Base-by-base conservation (phyloP, 805 yeast genomes). In the Candida piceae region DNA sequence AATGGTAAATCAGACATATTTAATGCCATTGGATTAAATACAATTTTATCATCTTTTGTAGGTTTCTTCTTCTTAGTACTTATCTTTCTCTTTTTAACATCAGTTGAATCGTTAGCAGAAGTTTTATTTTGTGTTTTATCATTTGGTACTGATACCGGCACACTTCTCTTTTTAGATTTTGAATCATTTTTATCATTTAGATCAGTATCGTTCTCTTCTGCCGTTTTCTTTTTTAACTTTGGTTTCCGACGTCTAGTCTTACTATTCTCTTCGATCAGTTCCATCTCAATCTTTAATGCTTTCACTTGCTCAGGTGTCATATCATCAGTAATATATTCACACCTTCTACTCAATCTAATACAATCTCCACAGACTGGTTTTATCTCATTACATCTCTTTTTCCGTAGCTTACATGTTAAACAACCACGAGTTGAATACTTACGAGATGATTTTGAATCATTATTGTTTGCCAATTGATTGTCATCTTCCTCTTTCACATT, bases 341-440 rank as follows among this genome's bases (percentile, higher is more conserved):
- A 75, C 32, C 64, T 58, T 44, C 74, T 67, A 8, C 58, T 50
- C 29, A 75, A 55, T 27, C 80, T 51, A 9, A 20, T 13, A 43
- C 81, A 75, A 46, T 70, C 78, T 1, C 70, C 63, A 49, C 81
- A 75, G 1, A 58, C 48, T 1, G 81, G 81, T 38, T 60, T 62
- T 7, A 40, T 42, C 46, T 74, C 78, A 44, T 73, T 70, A 50
- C 81, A 75, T 45, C 76, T 64, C 49, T 76, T 77, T 65, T 79
- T 80, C 29, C 87, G 60, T 25, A 74, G 64, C 49, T 80, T 80
- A 57, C 88, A 80, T 0, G 84, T 80, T 26, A 80, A 57, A 53
- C 88, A 80, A 1, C 87, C 86, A n/a, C 64, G 65, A 45, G 63
- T 70, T 1, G 84, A 72, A 44, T 74, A 55, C 46, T 57, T 64